Evolutionary conservation across 2,329 filamentous ascomycete species (phyloP).

Genomic region (Niveomyces coronatus): DNA sequence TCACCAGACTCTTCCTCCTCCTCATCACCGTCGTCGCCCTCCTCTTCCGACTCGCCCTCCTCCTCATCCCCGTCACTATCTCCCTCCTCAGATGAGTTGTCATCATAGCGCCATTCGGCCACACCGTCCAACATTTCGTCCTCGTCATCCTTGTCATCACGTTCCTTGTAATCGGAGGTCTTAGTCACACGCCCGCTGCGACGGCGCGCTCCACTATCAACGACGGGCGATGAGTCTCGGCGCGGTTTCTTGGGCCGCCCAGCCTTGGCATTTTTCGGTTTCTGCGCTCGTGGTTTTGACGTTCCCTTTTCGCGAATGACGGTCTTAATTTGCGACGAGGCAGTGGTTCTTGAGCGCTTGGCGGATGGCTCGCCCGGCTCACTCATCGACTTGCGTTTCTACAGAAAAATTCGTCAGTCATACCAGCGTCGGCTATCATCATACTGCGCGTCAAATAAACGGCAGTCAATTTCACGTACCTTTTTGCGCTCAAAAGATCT

Average conservation of each 20-base stretch:
- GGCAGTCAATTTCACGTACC: slow-evolving; percentile 26
- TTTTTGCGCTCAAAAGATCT: slow-evolving; percentile 63
- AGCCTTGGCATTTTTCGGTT: slow-evolving; percentile 18
- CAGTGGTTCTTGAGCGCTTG: slow-evolving; percentile 27
- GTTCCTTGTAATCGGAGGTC: slow-evolving; percentile 42
- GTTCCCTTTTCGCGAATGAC: slow-evolving; percentile 24
- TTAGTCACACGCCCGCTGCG: slow-evolving; percentile 43
- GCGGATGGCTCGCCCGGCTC: slow-evolving; percentile 36
- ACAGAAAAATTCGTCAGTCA: slow-evolving; percentile 17
- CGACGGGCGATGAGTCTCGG: slow-evolving; percentile 19
- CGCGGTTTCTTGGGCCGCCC: slow-evolving; percentile 22
- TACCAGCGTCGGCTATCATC: slow-evolving; percentile 6
- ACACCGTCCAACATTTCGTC: slow-evolving; percentile 53
- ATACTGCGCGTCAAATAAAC: not conserved
- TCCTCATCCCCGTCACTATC: slow-evolving; percentile 7
- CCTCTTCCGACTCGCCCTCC: not conserved
- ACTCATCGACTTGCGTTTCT: slow-evolving; percentile 49
- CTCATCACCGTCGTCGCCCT: too few relatives aligned
- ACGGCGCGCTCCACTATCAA: slow-evolving; percentile 30
- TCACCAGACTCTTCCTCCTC: slow-evolving; percentile 11
- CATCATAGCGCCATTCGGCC: slow-evolving; percentile 45
- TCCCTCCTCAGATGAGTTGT: slow-evolving; percentile 19
- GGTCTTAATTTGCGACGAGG: slow-evolving; percentile 27
- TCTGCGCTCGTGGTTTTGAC: too few relatives aligned
- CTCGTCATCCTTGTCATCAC: slow-evolving; percentile 47